These are phyloP conservation scores for Cercis canadensis DNA, from an alignment of 306 rosid species.

Conservation along the genomic window DNA sequence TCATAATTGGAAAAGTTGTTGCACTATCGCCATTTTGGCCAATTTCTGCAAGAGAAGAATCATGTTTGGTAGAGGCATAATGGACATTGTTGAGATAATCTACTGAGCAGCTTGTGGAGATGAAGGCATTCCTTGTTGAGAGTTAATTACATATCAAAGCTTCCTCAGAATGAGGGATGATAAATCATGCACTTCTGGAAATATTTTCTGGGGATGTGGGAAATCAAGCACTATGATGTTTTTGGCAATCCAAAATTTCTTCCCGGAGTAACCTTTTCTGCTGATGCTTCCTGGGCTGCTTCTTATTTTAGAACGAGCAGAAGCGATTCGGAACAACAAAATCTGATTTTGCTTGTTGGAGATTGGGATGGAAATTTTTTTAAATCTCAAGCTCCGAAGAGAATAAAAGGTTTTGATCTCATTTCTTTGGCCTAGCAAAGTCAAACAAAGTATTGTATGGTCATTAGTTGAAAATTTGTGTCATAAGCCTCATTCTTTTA, in stretches of 20 bases:
- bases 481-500: constrained; percentile 28
- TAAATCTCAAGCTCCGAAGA: not conserved
- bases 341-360: constrained; percentile 12
- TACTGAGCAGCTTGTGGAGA: constrained; percentile 14
- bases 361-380: not conserved
- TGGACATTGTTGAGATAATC: constrained; percentile 6
- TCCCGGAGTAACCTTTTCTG: not conserved
- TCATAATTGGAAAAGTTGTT: constrained; percentile 89
- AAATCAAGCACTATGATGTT: no score
- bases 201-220: no score
- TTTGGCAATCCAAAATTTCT: constrained; percentile 4
- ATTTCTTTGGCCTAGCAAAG: constrained; percentile 5
- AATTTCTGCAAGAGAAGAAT: constrained; percentile 51
- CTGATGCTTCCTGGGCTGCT: constrained; percentile 3
- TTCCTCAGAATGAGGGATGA: not conserved
- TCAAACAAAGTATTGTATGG: not conserved
- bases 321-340: constrained; percentile 20
- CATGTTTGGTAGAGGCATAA: constrained; percentile 55
- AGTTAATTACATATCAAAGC: constrained; percentile 1
- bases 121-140: constrained; percentile 7
- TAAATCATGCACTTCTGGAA: no score
- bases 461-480: constrained; percentile 6
- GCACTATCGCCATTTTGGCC: constrained; percentile 88
- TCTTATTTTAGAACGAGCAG: constrained; percentile 3
- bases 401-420: constrained; percentile 6